These are phyloP conservation scores for Sporothrix inflata DNA, from an alignment of 2,329 filamentous ascomycete genomes.

Conservation along the genomic window DNA sequence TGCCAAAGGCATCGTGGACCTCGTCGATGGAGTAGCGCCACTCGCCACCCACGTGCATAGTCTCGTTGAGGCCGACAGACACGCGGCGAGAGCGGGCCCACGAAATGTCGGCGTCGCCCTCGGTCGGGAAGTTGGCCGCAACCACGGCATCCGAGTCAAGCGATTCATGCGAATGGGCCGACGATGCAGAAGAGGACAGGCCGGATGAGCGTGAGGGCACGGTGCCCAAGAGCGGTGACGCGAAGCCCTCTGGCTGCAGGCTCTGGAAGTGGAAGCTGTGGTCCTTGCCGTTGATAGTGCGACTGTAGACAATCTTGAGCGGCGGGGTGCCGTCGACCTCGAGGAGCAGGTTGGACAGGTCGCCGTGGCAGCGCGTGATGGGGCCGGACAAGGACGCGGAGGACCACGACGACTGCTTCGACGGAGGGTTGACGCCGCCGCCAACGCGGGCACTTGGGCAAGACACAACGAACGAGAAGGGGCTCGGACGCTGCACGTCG, in stretches of 20 bases:
- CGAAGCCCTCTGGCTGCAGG: constrained; percentile 84
- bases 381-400: constrained; percentile 45
- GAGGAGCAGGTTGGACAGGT: constrained; percentile 82
- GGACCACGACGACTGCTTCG: constrained; percentile 53
- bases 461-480: constrained; percentile 80
- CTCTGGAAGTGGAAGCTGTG: constrained; percentile 89
- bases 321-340: constrained; percentile 88
- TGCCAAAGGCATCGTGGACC: constrained; percentile 88
- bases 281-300: constrained; percentile 80
- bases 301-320: constrained; percentile 88
- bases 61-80: constrained; percentile 85
- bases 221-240: constrained; percentile 72
- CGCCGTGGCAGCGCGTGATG: constrained; percentile 71
- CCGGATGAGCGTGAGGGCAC: constrained; percentile 44
- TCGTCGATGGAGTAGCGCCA: constrained; percentile 94
- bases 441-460: constrained; percentile 78
- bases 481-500: constrained; percentile 76
- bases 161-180: not conserved
- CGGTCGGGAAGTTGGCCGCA: constrained; percentile 53
- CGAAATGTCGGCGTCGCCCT: constrained; percentile 67
- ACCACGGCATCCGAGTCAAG: constrained; percentile 17
- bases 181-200: constrained; percentile 41
- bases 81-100: constrained; percentile 81
- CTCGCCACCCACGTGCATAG: constrained; percentile 73
- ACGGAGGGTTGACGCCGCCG: not conserved